These are phyloP conservation scores for Colletotrichum echinochloae DNA, from an alignment of 2,329 filamentous ascomycete genomes.

Conservation along the genomic window DNA sequence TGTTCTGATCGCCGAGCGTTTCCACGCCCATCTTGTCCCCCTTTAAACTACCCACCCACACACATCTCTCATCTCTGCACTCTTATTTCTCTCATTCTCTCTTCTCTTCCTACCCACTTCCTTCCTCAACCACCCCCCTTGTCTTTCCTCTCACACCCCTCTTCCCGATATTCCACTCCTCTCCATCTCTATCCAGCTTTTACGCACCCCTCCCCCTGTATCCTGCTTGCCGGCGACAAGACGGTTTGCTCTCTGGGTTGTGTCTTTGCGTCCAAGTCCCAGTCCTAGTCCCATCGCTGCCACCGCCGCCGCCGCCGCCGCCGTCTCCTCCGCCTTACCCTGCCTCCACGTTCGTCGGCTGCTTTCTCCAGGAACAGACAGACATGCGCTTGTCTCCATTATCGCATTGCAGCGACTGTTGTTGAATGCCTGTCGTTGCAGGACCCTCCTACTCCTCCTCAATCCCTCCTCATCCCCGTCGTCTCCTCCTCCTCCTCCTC, in stretches of 20 bases:
- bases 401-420: constrained; percentile 19
- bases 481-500: background rate
- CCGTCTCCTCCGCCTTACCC: constrained; percentile 12
- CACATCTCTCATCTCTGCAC: background rate
- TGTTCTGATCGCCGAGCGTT: constrained; percentile 28
- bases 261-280: constrained; percentile 32
- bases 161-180: constrained; percentile 4
- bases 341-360: constrained; percentile 26
- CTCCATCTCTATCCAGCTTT: constrained; percentile 9
- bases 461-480: background rate
- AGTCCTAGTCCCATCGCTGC: constrained; percentile 25
- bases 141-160: constrained; percentile 14
- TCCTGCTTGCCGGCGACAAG: constrained; percentile 24
- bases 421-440: constrained; percentile 13
- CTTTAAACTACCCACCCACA: background rate
- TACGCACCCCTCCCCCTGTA: constrained; percentile 10
- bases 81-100: constrained; percentile 6
- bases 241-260: constrained; percentile 33
- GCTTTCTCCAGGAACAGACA: constrained; percentile 15
- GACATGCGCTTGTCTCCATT: constrained; percentile 14
- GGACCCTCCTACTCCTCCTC: constrained; percentile 6
- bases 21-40: constrained; percentile 10
- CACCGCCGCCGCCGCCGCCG: constrained; percentile 23
- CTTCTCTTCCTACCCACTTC: background rate
- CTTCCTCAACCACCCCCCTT: background rate